A percentile compares a stretch with the other conserved stretches of the same genome.
Conservation (phyloP, 495 filamentous ascomycete species). For the Lindgomyces ingoldianus region DNA sequence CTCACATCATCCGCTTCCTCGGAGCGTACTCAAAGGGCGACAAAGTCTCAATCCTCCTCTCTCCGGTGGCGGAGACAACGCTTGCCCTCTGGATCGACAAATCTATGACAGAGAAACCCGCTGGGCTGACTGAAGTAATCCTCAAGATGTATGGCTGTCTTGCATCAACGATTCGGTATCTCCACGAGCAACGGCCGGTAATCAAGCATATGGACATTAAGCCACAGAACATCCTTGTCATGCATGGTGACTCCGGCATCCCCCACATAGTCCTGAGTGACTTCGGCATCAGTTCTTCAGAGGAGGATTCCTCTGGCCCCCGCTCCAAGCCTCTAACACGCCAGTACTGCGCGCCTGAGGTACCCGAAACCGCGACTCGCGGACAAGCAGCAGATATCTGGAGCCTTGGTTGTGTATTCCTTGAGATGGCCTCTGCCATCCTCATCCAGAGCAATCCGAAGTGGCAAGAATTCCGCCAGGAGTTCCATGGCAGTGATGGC, state of each 20-base stretch:
- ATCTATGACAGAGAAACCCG: neutral
- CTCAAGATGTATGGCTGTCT: constrained; percentile 36
- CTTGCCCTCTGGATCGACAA: constrained; percentile 31
- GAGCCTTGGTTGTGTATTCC: constrained; percentile 38
- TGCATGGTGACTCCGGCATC: constrained; percentile 21
- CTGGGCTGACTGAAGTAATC: constrained; percentile 11
- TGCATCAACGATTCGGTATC: constrained; percentile 28
- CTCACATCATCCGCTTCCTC: constrained; percentile 36
- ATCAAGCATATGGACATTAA: constrained; percentile 40
- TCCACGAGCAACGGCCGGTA: constrained; percentile 35
- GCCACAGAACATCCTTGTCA: constrained; percentile 39
- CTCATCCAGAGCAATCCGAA: constrained; percentile 6
- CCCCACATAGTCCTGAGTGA: constrained; percentile 34
- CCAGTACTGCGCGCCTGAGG: constrained; percentile 38
- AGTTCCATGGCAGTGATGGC: constrained; percentile 21
- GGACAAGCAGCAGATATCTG: constrained; percentile 35
- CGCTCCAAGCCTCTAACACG: constrained; percentile 23
- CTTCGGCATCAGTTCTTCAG: constrained; percentile 34
- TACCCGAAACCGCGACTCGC: constrained; percentile 8
- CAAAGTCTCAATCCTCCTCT: constrained; percentile 36
- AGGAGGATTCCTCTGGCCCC: neutral
- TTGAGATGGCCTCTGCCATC: constrained; percentile 33
- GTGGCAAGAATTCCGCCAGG: constrained; percentile 27
- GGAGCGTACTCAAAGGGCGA: constrained; percentile 33
- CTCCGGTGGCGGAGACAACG: constrained; percentile 33